Conservation (phyloP, 768 basidiomycete species). For the Rhodocollybia butyracea region DNA sequence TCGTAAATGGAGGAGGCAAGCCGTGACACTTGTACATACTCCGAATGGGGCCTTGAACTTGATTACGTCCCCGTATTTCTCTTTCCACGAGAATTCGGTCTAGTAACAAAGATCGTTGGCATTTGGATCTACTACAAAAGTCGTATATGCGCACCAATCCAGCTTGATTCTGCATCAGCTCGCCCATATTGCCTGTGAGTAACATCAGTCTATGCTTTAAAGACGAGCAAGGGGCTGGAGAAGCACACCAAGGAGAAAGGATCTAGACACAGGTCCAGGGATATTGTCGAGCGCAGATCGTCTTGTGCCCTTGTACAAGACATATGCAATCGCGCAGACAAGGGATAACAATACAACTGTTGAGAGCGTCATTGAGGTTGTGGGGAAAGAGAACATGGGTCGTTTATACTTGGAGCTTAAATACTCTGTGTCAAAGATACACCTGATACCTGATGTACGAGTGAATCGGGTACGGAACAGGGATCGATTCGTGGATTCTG, state of each 20-base stretch:
- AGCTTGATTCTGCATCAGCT: conserved; percentile 5
- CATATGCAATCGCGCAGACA: not conserved
- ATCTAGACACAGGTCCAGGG: conserved; percentile 3
- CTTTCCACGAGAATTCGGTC: conserved; percentile 6
- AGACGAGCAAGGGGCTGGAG: not conserved
- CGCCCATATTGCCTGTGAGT: conserved; percentile 3
- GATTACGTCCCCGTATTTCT: conserved; percentile 5
- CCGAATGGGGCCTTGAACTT: conserved; percentile 4
- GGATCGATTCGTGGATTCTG: not conserved
- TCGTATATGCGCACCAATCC: not conserved
- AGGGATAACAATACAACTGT: not conserved
- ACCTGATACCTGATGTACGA: not conserved
- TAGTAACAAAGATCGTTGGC: not conserved
- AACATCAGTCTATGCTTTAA: not conserved
- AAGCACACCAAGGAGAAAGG: not conserved
- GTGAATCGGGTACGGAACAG: not conserved
- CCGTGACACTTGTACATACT: not conserved
- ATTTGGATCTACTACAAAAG: too few relatives aligned
- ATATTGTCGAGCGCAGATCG: not conserved
- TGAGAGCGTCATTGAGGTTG: not conserved
- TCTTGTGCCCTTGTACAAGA: not conserved
- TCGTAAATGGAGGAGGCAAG: not conserved
- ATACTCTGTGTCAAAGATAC: too few relatives aligned
- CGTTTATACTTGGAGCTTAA: not conserved
- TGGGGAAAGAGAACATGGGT: not conserved